Base-by-base conservation (phyloP, 192 early-diverging fungal genomes). In the Geosiphon pyriformis region DNA sequence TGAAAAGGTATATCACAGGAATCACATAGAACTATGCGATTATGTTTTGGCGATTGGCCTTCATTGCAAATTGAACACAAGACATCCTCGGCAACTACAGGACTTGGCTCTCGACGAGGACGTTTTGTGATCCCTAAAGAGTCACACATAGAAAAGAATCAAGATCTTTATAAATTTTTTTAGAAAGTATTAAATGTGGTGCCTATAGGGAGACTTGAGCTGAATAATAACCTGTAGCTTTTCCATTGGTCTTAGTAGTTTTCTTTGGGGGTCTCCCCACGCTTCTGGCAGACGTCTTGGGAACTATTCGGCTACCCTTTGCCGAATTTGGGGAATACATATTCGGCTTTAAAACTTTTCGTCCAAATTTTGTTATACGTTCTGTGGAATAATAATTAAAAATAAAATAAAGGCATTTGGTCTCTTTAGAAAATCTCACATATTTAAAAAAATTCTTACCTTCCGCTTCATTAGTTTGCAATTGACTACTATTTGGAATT, bases 11-110 rank as follows among this genome's bases (percentile, higher is more conserved):
- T 67, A 48, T 72, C 71, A 53, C 71, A 72, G 2, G 34, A 52
- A 42, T 72, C 71, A 61, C 71, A 72, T 18, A 72, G 48, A 20
- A 72, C 71, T 34, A 72, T 72, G 7, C 71, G 58, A 61, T 72
- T 72, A 50, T 62, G 48, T 55, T 72, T 66, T 1, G 71, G 71
- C 0, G 71, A 72, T 25, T 61, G 47, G 4, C 71, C 71, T 35
- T 67, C 56, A 35, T 68, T 58, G 42, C 71, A 72, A 34, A 68
- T 26, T 29, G 67, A 61, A 59, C 71, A 72, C 4, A 72, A 32
- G 54, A 67, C 59, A 51, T 53, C 59, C 8, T 59, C 49, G 10
- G 63, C 46, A 27, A 61, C 47, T 0, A 22, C 29, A 18, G 12
- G 67, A 6, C 32, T 11, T 23, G 31, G 2, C n/a, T 57, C 67